Conservation (phyloP, 2,329 filamentous ascomycete genomes). For the Basipetospora sp. region DNA sequence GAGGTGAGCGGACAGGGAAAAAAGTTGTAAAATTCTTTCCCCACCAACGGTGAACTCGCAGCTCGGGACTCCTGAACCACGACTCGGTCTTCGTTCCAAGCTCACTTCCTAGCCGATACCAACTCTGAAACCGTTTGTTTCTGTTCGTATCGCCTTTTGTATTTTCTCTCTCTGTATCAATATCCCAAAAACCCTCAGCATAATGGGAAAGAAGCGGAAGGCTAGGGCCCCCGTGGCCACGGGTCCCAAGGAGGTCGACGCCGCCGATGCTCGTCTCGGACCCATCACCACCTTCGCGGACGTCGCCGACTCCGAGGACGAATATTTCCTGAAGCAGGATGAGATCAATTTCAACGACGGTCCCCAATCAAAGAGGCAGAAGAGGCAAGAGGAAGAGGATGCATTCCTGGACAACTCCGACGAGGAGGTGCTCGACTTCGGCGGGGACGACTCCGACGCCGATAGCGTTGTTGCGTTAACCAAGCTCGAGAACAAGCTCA, state of each 20-base stretch:
- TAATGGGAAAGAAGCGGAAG: constrained; percentile 59
- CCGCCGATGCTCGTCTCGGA: constrained; percentile 46
- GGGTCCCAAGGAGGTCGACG: constrained; percentile 40
- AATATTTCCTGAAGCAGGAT: constrained; percentile 78
- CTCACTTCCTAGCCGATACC: too few relatives aligned
- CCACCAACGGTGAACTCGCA: too few relatives aligned
- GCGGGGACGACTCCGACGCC: constrained; percentile 25
- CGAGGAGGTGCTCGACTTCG: constrained; percentile 42
- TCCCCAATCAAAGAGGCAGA: constrained; percentile 61
- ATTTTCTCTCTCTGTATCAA: background rate
- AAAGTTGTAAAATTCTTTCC: too few relatives aligned
- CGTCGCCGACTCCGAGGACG: constrained; percentile 85
- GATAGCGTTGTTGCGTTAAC: constrained; percentile 19
- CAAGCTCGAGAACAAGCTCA: background rate
- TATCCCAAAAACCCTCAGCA: background rate
- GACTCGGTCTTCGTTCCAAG: too few relatives aligned
- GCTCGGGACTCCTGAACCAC: too few relatives aligned
- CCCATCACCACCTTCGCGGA: constrained; percentile 56
- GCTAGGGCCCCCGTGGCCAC: constrained; percentile 34
- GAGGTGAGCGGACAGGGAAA: too few relatives aligned
- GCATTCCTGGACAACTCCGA: constrained; percentile 44
- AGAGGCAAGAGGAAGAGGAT: constrained; percentile 54
- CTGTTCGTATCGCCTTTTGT: too few relatives aligned
- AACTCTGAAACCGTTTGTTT: too few relatives aligned
- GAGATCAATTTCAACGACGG: constrained; percentile 74